Conservation (phyloP, 108 stramenopile genomes). For the Pseudonitzschia pungens region DNA sequence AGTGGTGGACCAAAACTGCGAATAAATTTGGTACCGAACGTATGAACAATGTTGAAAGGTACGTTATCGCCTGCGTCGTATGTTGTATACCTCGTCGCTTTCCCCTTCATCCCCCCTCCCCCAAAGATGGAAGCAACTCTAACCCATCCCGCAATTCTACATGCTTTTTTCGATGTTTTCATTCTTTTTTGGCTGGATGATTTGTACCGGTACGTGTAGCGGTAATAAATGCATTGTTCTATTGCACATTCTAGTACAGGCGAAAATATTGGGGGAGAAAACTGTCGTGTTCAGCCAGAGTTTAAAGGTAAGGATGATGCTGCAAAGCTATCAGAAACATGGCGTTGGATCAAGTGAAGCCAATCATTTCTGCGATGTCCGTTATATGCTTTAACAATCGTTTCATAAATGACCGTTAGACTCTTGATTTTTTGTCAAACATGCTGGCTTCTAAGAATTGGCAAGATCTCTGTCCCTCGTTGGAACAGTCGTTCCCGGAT, state of each 20-base stretch:
- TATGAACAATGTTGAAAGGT: constrained; percentile 36
- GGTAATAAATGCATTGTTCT: constrained; percentile 69
- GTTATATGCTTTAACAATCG: background rate
- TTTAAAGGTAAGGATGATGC: constrained; percentile 31
- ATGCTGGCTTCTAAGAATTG: constrained; percentile 51
- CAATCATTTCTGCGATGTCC: background rate
- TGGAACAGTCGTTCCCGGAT: constrained; percentile 27
- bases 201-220: background rate
- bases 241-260: constrained; percentile 62
- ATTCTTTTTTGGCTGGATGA: background rate
- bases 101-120: too few species aligned
- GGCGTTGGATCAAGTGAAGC: background rate
- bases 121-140: too few species aligned
- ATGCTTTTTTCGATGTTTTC: too few species aligned
- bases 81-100: too few species aligned
- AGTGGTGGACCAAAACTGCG: constrained; percentile 50
- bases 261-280: constrained; percentile 45
- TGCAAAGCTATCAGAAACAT: background rate
- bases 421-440: constrained; percentile 63
- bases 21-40: constrained; percentile 29
- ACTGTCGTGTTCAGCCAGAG: constrained; percentile 73
- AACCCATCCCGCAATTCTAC: background rate
- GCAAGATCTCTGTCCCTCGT: constrained; percentile 34
- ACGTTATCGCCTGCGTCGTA: too few species aligned
- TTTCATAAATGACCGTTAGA: constrained; percentile 8